phyloP scores from a whole-genome alignment of 352 stramenopile species.

The Phytophthora parvispora region DNA sequence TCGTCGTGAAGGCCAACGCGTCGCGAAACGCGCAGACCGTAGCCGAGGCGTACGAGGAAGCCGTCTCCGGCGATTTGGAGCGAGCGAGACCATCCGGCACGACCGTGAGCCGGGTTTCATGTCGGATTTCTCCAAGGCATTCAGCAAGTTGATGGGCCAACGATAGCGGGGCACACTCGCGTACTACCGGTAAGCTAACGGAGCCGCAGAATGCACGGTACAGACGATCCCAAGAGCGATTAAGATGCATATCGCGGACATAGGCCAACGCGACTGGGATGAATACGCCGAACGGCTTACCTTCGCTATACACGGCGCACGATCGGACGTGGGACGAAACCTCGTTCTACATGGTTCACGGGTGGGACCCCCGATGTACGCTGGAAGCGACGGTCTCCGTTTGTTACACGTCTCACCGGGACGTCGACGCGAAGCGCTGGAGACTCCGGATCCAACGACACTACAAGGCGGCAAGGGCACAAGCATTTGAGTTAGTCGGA shows the following conservation, averaged over 20 bases:
- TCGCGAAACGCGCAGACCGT: not conserved
- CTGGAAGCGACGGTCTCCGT: too few species aligned
- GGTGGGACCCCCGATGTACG: too few species aligned
- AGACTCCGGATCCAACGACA: too few species aligned
- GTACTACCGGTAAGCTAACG: conserved; percentile 7
- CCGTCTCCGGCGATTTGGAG: conserved; percentile 3
- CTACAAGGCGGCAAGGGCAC: too few species aligned
- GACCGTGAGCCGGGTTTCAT: conserved; percentile 13
- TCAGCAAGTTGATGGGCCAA: not conserved
- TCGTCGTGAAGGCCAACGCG: not conserved
- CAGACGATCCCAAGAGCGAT: conserved; percentile 7
- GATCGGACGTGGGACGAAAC: too few species aligned
- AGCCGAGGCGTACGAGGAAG: not conserved
- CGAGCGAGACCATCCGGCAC: conserved; percentile 9
- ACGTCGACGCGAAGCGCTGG: too few species aligned
- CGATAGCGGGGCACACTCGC: conserved; percentile 5
- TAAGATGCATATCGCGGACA: conserved; percentile 16
- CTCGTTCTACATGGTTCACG: too few species aligned
- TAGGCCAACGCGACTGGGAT: conserved; percentile 8
- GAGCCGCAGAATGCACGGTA: conserved; percentile 7
- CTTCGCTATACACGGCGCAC: too few species aligned
- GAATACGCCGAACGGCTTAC: conserved; percentile 17
- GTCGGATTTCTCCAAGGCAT: conserved; percentile 8
- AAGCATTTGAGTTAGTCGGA: too few species aligned
- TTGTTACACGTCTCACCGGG: too few species aligned